Conservation (phyloP, 2,329 filamentous ascomycete genomes). For the Aphanoascus verrucosus region DNA sequence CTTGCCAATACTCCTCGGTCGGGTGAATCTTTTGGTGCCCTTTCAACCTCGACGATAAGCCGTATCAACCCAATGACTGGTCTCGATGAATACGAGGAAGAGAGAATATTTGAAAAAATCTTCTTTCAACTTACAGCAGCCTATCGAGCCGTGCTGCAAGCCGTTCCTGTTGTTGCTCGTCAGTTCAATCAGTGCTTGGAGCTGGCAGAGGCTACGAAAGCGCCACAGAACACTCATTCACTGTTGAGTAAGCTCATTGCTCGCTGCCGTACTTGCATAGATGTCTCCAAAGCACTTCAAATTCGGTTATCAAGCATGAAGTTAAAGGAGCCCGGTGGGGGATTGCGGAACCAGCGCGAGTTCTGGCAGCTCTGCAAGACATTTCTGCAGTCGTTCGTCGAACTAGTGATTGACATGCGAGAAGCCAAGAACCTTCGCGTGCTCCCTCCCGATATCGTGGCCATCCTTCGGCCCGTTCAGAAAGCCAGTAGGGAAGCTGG, state of each 20-base stretch:
- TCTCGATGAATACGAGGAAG: constrained; percentile 60
- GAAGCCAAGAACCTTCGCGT: constrained; percentile 39
- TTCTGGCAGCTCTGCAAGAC: constrained; percentile 61
- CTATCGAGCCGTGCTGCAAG: constrained; percentile 60
- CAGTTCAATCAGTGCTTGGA: constrained; percentile 57
- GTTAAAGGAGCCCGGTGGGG: constrained; percentile 68
- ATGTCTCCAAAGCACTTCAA: constrained; percentile 63
- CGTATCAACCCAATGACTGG: constrained; percentile 49
- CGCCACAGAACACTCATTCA: constrained; percentile 49
- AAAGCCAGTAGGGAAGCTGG: constrained; percentile 71
- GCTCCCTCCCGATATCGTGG: constrained; percentile 55
- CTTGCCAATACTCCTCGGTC: constrained; percentile 63
- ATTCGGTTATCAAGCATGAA: constrained; percentile 66
- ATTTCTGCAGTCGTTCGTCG: constrained; percentile 41
- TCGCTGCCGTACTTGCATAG: constrained; percentile 59
- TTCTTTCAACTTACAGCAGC: constrained; percentile 65
- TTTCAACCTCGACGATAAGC: constrained; percentile 36
- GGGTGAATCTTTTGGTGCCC: constrained; percentile 61
- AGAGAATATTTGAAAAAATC: constrained; percentile 70
- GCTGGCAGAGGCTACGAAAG: constrained; percentile 50
- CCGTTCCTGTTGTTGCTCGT: constrained; percentile 57
- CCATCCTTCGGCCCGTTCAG: constrained; percentile 69
- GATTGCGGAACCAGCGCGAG: constrained; percentile 48
- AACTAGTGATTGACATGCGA: constrained; percentile 39
- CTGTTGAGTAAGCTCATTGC: constrained; percentile 61